Base-by-base conservation (phyloP, 192 early-diverging fungal genomes). In the Gryganskiella cystojenkinii region DNA sequence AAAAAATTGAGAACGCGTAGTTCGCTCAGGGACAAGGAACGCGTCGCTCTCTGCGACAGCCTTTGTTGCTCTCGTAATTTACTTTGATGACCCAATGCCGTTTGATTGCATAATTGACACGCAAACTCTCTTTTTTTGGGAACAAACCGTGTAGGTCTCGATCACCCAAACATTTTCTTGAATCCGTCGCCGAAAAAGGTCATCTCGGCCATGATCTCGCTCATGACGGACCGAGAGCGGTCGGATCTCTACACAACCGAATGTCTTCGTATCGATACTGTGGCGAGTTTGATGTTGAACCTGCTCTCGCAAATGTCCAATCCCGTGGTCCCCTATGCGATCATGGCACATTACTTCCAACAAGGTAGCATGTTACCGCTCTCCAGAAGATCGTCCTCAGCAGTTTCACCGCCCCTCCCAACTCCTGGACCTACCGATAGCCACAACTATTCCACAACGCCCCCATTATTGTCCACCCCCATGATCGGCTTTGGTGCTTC, bases 301-400 rank as follows among this genome's bases (percentile, higher is more conserved):
- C n/a, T 78, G 20, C 52, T 78, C 17, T 78, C 66, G 0, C 74
- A 78, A 46, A 78, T 78, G 74, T 78, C 74, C 33, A 78, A 69
- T 40, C 74, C 74, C 7, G 67, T 78, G 17, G 61, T 78, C n/a
- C 74, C 74, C 2, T 78, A 78, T 46, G 19, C 47, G 15, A 35
- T 78, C 17, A 78, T 64, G 67, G 74, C 64, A 35, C 64, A 69
- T 22, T 78, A 69, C 27, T 78, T 78, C 34, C 47, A 60, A 19
- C 56, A 61, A 20, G 42, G 57, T 20, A 20, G 13, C 9, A 14
- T 34, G 10, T 15, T n/a, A 28, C 57, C 57, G 3, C 8, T 31
- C 0, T 15, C 55, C 4, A 20, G 19, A 5, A 45, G 67, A 28
- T 43, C 19, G 7, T 22, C 30, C 40, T 44, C 37, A 1, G 20